Percentiles rank a stretch among this genome's conserved stretches.
phyloP scores from a whole-genome alignment of 306 rosid genomes.

The Trichosanthes truncata region DNA sequence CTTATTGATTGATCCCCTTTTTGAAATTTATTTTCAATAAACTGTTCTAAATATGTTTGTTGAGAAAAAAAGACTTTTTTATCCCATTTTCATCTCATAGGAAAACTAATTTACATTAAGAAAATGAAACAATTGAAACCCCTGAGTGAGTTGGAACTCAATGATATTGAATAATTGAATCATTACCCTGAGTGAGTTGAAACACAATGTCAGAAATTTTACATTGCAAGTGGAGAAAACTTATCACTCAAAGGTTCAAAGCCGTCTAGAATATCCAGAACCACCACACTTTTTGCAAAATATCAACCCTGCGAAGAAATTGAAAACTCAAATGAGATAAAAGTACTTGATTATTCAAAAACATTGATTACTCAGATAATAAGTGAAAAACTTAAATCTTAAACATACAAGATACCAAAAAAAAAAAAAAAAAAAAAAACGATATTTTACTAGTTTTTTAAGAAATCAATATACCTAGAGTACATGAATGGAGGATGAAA shows the following conservation, averaged over 20 bases:
- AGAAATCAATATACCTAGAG: neutral
- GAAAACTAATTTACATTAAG: neutral
- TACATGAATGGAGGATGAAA: neutral
- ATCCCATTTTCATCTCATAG: neutral
- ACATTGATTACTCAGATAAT: neutral
- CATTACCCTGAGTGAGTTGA: neutral
- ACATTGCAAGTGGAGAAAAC: neutral
- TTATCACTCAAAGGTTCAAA: slow-evolving; percentile 29
- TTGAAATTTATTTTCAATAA: neutral
- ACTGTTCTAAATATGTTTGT: neutral
- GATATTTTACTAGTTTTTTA: no score
- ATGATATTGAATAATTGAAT: neutral
- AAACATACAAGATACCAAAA: neutral
- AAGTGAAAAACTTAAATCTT: neutral
- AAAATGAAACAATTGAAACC: neutral
- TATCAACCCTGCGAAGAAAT: slow-evolving; percentile 55
- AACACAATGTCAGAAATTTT: neutral
- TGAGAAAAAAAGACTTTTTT: neutral
- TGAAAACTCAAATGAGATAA: neutral
- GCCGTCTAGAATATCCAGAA: slow-evolving; percentile 91
- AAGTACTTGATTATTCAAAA: neutral
- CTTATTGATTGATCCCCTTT: neutral
- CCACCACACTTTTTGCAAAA: slow-evolving; percentile 97
- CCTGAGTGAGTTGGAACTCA: neutral
- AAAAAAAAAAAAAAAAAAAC: no score